phyloP scores from a whole-genome alignment of 148 eudicot species.

The Diospyros lotus region DNA sequence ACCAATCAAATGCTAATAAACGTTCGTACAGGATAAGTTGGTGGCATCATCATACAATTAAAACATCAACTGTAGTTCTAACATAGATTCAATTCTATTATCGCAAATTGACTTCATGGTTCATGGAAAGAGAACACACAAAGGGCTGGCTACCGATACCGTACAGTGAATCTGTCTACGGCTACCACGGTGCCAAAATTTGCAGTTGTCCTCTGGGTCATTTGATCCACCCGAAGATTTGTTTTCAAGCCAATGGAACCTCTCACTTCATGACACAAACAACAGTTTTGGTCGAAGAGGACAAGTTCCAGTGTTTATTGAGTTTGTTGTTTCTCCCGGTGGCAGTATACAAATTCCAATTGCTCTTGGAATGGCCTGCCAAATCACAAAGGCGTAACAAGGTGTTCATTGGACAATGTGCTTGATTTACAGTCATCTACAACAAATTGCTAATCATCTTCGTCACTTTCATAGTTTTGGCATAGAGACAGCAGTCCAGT shows the following conservation, averaged over 20 bases:
- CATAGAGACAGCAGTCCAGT: slow-evolving; percentile 49
- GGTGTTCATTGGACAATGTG: too few relatives aligned
- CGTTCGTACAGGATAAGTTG: too few relatives aligned
- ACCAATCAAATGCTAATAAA: too few relatives aligned
- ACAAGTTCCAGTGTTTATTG: background rate
- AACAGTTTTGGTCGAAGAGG: background rate
- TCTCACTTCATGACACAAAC: background rate
- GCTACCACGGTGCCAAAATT: too few relatives aligned
- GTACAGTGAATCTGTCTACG: too few relatives aligned
- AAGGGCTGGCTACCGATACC: background rate
- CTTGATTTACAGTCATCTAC: too few relatives aligned
- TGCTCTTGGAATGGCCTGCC: background rate
- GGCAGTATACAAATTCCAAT: too few relatives aligned
- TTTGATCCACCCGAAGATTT: background rate
- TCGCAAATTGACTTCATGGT: background rate
- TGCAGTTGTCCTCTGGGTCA: background rate
- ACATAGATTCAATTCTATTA: too few relatives aligned
- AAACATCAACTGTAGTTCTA: too few relatives aligned
- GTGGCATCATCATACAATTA: background rate
- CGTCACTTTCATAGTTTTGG: slow-evolving; percentile 57
- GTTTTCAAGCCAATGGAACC: background rate
- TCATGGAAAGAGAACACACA: background rate
- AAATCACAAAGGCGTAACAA: too few relatives aligned
- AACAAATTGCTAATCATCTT: slow-evolving; percentile 28
- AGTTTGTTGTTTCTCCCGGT: background rate